Base-by-base conservation (phyloP, 2,329 filamentous ascomycete genomes). In the Leptodontidium sp. region DNA sequence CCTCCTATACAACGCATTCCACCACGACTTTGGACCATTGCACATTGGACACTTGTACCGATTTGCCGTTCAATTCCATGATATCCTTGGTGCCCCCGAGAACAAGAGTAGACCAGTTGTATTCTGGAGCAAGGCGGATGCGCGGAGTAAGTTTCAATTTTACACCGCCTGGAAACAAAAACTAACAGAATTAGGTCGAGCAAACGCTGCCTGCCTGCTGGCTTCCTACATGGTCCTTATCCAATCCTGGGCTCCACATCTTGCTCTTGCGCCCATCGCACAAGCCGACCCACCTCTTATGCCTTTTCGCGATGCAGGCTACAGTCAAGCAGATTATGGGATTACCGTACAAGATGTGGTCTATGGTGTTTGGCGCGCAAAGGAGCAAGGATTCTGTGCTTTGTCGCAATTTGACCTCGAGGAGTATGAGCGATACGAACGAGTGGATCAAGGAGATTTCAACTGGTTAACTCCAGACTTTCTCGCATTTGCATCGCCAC, bases 211-310 rank as follows among this genome's bases (percentile, higher is more conserved):
- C 35, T 98, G 94, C 79, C 87, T 99, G 77, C 88, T 99, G 57
- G 95, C 96, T 65, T 97, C 94, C 84, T 99, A 99, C 83, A 98
- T 99, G 94, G 94, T 99, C 53, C 84, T 99, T 73, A 97, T 99
- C 75, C 96, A 99, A 82, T 93, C 93, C 52, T 99, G 96, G 96
- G 93, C 96, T 58, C 96, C 96, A 64, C 96, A 99, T 84, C 85
- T 98, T 76, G 96, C 96, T 43, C 87, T 99, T 52, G 95, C 95
- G 14, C 96, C 96, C 15, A 97, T 99, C 78, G 93, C 96, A 7
- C 96, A 99, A 82, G 92, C 97, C 77, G 96, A 99, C 78, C 96
- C 96, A 55, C 96, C 96, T 29, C 88, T 97, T 84, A 99, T 99
- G 96, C 96, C 96, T 12, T 99, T 99, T 87, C 90, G 96, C 71